phyloP scores from a whole-genome alignment of 768 basidiomycete genomes.

The Dictyophora rubrovolvata region DNA sequence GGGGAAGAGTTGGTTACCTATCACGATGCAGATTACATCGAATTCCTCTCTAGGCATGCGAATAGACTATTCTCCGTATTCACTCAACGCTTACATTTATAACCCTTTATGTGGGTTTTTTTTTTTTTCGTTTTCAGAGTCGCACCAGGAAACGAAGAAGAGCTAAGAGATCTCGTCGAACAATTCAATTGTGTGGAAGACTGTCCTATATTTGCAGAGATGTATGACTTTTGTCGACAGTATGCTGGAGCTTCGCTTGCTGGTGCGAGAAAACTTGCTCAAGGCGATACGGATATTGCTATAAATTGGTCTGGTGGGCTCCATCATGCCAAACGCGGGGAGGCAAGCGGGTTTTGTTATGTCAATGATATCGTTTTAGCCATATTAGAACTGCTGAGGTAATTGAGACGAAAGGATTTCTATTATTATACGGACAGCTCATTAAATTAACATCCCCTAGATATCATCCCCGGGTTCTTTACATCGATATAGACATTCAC shows the following conservation, averaged over 20 bases:
- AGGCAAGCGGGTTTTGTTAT: conserved; percentile 98
- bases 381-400: conserved; percentile 87
- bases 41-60: conserved; percentile 77
- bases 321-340: conserved; percentile 95
- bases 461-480: conserved; percentile 87
- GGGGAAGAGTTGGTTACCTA: conserved; percentile 83
- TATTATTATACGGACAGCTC: neutral
- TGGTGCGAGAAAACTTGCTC: conserved; percentile 78
- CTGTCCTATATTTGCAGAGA: conserved; percentile 90
- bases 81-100: neutral
- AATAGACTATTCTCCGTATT: conserved; percentile 17
- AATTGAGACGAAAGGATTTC: conserved; percentile 8
- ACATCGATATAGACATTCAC: conserved; percentile 99
- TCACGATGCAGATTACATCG: conserved; percentile 92
- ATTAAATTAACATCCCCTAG: conserved; percentile 29
- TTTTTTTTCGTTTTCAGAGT: conserved; percentile 40
- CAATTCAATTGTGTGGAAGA: conserved; percentile 94
- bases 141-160: conserved; percentile 60
- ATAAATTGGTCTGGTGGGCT: conserved; percentile 99
- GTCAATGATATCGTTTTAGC: conserved; percentile 94
- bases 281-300: conserved; percentile 86
- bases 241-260: conserved; percentile 90
- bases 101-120: neutral
- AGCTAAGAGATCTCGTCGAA: conserved; percentile 71
- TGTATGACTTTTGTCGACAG: conserved; percentile 91